Base-by-base conservation (phyloP, 352 stramenopile species). In the Lagenidium giganteum region DNA sequence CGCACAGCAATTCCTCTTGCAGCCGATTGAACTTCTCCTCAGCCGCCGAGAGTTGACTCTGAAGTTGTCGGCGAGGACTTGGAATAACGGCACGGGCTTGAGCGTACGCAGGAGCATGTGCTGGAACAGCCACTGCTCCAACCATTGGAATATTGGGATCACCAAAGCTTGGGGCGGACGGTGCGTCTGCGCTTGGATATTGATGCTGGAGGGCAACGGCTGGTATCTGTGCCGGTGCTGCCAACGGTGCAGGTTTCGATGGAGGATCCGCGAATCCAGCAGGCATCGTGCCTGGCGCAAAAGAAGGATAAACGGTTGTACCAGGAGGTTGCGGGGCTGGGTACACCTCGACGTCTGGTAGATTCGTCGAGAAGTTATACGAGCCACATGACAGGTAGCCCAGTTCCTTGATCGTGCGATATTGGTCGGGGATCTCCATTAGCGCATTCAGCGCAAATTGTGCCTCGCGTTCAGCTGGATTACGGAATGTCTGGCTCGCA, bases 391-490 rank as follows among this genome's bases (percentile, higher is more conserved):
- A 64, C 29, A 87, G 47, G 46, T 83, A 82, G 14, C 72, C 67
- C 43, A 87, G 65, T 14, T 82, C 55, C 47, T 88, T 87, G 60
- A 93, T 90, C 26, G 64, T 70, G 28, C 67, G 65, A 49, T 90
- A 92, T 49, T 93, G 81, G 39, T 83, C 71, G 6, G 83, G 83
- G 36, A 93, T 70, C 62, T 95, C 80, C 80, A 93, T 92, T 21
- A 95, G 63, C 32, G 83, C 80, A 22, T 87, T 67, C 4, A 95
- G 52, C 4, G 80, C 78, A 53, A 95, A 95, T 44, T 90, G 77
- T 8, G 63, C 56, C 43, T 85, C 58, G 33, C 72, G 63, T 71
- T 67, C 43, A 81, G 57, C 16, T 70, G 60, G 16, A 60, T 54
- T 24, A 50, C 54, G 23, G 70, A 75, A 13, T 36, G 39, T 0